phyloP scores from a whole-genome alignment of 2,329 filamentous ascomycete species.

The Microcyclospora tardicrescens region DNA sequence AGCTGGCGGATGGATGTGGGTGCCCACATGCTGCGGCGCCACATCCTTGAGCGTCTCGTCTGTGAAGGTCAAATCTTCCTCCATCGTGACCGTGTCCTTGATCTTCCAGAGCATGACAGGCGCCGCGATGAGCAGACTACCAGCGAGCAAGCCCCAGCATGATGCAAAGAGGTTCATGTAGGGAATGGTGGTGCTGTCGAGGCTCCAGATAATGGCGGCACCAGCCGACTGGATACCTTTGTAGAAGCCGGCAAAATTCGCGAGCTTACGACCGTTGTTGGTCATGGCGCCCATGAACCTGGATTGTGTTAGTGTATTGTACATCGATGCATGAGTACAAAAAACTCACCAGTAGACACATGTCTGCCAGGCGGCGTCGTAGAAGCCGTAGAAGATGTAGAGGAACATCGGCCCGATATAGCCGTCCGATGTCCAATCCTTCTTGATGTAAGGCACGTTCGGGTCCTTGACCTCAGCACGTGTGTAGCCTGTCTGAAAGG shows the following conservation, averaged over 20 bases:
- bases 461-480: conserved; percentile 21
- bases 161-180: conserved; percentile 62
- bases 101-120: conserved; percentile 71
- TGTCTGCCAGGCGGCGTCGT: conserved; percentile 83
- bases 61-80: conserved; percentile 72
- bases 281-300: conserved; percentile 87
- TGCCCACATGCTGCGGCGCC: conserved; percentile 7
- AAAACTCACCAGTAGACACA: conserved; percentile 66
- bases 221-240: conserved; percentile 85
- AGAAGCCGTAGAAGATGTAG: conserved; percentile 84
- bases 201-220: conserved; percentile 59
- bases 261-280: conserved; percentile 82
- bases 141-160: conserved; percentile 64
- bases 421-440: conserved; percentile 54
- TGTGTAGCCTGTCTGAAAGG: conserved; percentile 53
- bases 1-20: conserved; percentile 1
- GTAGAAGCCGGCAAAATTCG: conserved; percentile 86
- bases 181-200: conserved; percentile 46
- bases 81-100: conserved; percentile 64
- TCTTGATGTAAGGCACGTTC: conserved; percentile 20
- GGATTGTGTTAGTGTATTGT: background rate
- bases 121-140: conserved; percentile 61
- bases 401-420: conserved; percentile 74
- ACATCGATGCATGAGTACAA: background rate
- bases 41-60: conserved; percentile 73